A percentile compares a stretch with the other conserved stretches of the same genome.
phyloP scores from a whole-genome alignment of 306 rosid genomes.

The Corylus heterophylla region DNA sequence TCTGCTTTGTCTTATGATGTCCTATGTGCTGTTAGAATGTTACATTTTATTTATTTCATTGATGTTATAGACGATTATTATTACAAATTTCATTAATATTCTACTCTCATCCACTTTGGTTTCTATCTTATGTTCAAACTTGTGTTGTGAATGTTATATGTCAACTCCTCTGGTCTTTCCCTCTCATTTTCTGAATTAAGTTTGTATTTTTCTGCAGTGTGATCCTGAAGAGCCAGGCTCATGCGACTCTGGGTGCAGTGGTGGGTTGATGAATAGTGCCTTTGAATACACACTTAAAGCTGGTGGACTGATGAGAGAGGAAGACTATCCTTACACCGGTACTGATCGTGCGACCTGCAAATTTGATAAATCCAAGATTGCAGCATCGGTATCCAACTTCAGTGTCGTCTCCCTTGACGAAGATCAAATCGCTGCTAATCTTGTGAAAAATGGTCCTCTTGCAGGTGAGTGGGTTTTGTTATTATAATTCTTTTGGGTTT shows the following conservation, averaged over 20 bases:
- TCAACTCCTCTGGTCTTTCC: background rate
- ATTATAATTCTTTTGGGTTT: background rate
- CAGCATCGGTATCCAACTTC: slow-evolving; percentile 88
- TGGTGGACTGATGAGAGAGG: slow-evolving; percentile 89
- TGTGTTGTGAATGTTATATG: background rate
- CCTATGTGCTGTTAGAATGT: background rate
- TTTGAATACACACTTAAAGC: slow-evolving; percentile 84
- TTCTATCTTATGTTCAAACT: background rate
- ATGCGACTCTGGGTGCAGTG: slow-evolving; percentile 93
- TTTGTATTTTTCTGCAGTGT: slow-evolving; percentile 53
- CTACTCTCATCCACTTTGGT: background rate
- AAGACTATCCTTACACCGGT: slow-evolving; percentile 91
- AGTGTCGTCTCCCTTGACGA: slow-evolving; percentile 84
- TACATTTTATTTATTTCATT: background rate
- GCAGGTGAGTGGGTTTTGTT: slow-evolving; percentile 48
- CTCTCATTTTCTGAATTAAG: background rate
- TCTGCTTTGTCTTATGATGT: background rate
- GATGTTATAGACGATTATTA: too few relatives aligned
- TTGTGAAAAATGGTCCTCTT: slow-evolving; percentile 91
- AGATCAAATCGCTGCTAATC: slow-evolving; percentile 89
- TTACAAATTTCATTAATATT: background rate
- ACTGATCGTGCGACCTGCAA: slow-evolving; percentile 70
- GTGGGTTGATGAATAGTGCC: slow-evolving; percentile 98
- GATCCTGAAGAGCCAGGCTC: slow-evolving; percentile 83
- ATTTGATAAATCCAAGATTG: slow-evolving; percentile 73